These are phyloP conservation scores for Pythium diclinum DNA, from an alignment of 352 stramenopile species.

Conservation along the genomic window DNA sequence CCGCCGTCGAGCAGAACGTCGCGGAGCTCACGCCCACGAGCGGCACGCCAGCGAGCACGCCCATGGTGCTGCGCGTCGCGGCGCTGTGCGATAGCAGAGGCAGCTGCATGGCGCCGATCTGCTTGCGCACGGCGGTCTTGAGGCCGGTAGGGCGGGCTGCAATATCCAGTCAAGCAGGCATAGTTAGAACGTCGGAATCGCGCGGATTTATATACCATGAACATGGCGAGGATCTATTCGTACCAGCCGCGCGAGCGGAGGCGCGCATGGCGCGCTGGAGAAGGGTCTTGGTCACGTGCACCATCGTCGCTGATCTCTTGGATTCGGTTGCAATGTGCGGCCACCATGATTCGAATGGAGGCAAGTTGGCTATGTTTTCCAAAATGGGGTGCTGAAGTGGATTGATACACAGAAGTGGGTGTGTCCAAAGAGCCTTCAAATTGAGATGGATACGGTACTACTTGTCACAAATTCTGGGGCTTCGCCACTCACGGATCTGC, in stretches of 20 bases:
- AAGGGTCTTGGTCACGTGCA: constrained; percentile 21
- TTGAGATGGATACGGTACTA: constrained; percentile 26
- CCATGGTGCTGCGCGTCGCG: not conserved
- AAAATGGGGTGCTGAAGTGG: not conserved
- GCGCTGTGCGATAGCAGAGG: constrained; percentile 16
- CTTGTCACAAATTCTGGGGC: constrained; percentile 21
- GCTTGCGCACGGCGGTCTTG: constrained; percentile 9
- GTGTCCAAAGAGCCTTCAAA: constrained; percentile 10
- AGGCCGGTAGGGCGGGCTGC: constrained; percentile 5
- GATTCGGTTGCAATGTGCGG: not conserved
- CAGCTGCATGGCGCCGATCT: constrained; percentile 19
- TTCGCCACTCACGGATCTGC: constrained; percentile 14
- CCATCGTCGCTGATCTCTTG: constrained; percentile 10
- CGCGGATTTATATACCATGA: not conserved
- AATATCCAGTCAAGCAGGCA: not conserved
- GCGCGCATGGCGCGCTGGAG: constrained; percentile 22
- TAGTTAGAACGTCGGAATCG: constrained; percentile 2
- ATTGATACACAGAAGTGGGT: constrained; percentile 11
- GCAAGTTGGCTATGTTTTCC: not conserved
- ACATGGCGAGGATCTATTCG: not conserved
- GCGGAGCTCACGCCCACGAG: constrained; percentile 15
- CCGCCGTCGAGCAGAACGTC: constrained; percentile 28
- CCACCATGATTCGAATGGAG: constrained; percentile 3
- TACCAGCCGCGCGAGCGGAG: constrained; percentile 12
- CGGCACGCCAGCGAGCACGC: constrained; percentile 8